Conservation (phyloP, 805 yeast genomes). For the Debaryomyces tyrocola region DNA sequence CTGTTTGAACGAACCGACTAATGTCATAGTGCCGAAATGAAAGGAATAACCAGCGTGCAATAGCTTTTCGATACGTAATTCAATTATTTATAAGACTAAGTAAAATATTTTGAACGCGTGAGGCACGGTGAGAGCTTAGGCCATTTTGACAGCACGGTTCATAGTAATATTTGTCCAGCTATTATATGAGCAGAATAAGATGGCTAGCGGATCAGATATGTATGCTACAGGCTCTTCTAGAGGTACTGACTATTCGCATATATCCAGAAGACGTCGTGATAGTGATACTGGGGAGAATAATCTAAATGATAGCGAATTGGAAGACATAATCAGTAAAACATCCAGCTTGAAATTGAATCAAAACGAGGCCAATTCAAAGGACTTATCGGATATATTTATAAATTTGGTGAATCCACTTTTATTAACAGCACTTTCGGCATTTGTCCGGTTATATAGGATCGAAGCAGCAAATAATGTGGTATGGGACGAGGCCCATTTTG, state of each 20-base stretch:
- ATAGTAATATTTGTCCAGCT: too few species aligned
- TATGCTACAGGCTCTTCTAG: not conserved
- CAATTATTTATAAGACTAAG: too few species aligned
- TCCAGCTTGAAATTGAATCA: constrained; percentile 14
- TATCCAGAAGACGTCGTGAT: not conserved
- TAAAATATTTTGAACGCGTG: too few species aligned
- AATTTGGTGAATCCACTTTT: constrained; percentile 27
- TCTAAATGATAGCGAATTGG: constrained; percentile 13
- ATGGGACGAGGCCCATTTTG: constrained; percentile 98
- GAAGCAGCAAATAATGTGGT: constrained; percentile 75
- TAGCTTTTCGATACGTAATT: too few species aligned
- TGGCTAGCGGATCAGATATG: not conserved
- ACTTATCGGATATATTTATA: constrained; percentile 6
- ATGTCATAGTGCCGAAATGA: too few species aligned
- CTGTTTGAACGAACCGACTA: too few species aligned
- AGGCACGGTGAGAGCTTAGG: too few species aligned
- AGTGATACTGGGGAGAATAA: not conserved
- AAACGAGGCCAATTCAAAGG: not conserved
- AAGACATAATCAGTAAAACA: constrained; percentile 21
- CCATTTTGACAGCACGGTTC: too few species aligned
- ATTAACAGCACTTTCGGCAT: constrained; percentile 36
- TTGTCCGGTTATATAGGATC: constrained; percentile 71
- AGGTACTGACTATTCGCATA: not conserved
- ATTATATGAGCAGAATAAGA: not conserved
- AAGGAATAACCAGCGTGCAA: too few species aligned